These are phyloP conservation scores for Neoscytalidium dimidiatum DNA, from an alignment of 2,329 filamentous ascomycete genomes.

Conservation along the genomic window DNA sequence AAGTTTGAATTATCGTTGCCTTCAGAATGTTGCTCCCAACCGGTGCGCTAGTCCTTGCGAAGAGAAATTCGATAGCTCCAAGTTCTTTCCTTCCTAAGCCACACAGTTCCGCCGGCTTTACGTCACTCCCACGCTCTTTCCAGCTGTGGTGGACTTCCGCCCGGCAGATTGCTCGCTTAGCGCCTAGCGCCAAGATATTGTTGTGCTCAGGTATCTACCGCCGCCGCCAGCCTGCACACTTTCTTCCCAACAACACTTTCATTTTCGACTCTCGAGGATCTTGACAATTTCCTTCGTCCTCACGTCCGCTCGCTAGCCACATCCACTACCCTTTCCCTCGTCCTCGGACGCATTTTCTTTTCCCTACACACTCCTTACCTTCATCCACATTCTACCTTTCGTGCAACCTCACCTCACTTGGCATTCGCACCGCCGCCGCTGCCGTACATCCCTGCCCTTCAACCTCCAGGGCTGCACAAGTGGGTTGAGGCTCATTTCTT, in stretches of 20 bases:
- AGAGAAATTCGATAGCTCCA: background rate
- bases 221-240: background rate
- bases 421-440: background rate
- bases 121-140: background rate
- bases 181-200: background rate
- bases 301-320: background rate
- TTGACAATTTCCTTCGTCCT: background rate
- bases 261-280: background rate
- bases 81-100: background rate
- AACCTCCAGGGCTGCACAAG: background rate
- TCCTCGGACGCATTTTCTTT: background rate
- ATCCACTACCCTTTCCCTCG: background rate
- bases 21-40: slow-evolving; percentile 9
- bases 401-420: background rate
- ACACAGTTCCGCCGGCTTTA: background rate
- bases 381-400: background rate
- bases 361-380: background rate
- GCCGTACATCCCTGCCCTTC: background rate
- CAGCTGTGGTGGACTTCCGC: background rate
- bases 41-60: background rate
- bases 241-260: background rate
- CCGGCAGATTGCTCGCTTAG: background rate
- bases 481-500: slow-evolving; percentile 8
- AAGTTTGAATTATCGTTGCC: background rate
- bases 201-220: background rate